These are phyloP conservation scores for Immersiporthe knoxdaviesiana DNA, from an alignment of 2,329 filamentous ascomycete species.

Conservation along the genomic window DNA sequence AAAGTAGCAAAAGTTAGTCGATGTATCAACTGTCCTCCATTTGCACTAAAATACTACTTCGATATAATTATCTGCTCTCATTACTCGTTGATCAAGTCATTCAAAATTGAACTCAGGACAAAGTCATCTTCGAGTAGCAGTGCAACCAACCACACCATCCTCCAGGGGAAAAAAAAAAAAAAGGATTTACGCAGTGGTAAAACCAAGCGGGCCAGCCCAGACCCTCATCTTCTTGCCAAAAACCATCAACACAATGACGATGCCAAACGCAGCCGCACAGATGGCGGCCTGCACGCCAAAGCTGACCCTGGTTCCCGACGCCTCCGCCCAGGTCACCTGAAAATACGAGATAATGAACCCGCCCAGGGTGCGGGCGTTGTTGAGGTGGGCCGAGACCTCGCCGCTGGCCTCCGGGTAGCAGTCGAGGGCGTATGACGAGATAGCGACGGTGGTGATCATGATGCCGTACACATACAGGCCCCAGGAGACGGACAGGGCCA, in stretches of 20 bases:
- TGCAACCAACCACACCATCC: too few relatives aligned
- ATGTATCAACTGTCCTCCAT: too few relatives aligned
- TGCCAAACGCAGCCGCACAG: conserved; percentile 35
- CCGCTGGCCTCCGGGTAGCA: conserved; percentile 59
- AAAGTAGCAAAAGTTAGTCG: too few relatives aligned
- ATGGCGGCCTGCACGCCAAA: conserved; percentile 53
- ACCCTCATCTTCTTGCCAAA: conserved; percentile 40
- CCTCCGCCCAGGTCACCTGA: conserved; percentile 53
- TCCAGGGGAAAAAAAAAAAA: too few relatives aligned
- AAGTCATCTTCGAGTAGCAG: too few relatives aligned
- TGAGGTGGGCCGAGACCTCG: conserved; percentile 57
- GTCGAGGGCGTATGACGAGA: conserved; percentile 57
- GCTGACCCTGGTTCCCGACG: conserved; percentile 47
- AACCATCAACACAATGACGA: conserved; percentile 35
- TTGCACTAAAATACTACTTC: too few relatives aligned
- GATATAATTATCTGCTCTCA: too few relatives aligned
- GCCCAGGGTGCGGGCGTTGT: conserved; percentile 51
- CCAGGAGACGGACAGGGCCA: conserved; percentile 53
- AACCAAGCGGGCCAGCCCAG: conserved; percentile 39
- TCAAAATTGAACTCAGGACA: too few relatives aligned
- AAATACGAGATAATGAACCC: conserved; percentile 58
- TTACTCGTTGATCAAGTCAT: too few relatives aligned
- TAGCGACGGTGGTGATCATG: conserved; percentile 57
- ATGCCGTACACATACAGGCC: conserved; percentile 59
- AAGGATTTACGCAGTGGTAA: conserved; percentile 36